Base-by-base conservation (phyloP, 305 asterid genomes). In the Euphrasia arctica region DNA sequence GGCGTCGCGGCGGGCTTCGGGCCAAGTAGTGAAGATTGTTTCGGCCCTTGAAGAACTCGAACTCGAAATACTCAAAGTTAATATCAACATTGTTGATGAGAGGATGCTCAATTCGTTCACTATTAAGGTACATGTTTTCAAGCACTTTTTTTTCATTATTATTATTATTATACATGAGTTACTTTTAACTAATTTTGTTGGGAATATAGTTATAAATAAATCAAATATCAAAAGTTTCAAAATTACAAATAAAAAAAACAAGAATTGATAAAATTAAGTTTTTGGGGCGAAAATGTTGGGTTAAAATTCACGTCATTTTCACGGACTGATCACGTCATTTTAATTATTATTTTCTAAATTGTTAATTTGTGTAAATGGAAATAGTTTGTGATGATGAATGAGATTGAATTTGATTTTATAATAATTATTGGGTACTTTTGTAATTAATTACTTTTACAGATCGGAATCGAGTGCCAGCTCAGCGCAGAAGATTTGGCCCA, bases 401-500 rank as follows among this genome's bases (percentile, higher is more conserved):
- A 5, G 39, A 0, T 54, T 3, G 59, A 8, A 2, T 55, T 28
- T 22, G 22, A 50, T 50, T 50, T 39, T 2, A 8, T 39, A 6
- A 39, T 6, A 39, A 50, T 50, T 50, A 13, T 50, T 6, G 55
- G 54, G 54, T 9, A 22, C 22, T 50, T 50, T 4, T 50, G 43
- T 39, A 39, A 39, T 39, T 39, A 39, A 39, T 50, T 14, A 27
- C 6, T 60, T 68, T 54, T 52, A 54, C 68, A 90, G 97, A 81
- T 90, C 42, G 95, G 96, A 59, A 88, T 90, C 58, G 95, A 90
- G 69, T 90, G 97, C 83, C 95, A 86, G 68, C 95, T 91, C 29
- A 91, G 97, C 69, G 97, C 96, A 3, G 95, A 88, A 72, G 97
- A 91, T 62, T 75, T 91, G 75, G 97, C 97, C 32, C 84, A 86